Conservation (phyloP, 257 asterid genomes). For the Nicotiana benthamiana region DNA sequence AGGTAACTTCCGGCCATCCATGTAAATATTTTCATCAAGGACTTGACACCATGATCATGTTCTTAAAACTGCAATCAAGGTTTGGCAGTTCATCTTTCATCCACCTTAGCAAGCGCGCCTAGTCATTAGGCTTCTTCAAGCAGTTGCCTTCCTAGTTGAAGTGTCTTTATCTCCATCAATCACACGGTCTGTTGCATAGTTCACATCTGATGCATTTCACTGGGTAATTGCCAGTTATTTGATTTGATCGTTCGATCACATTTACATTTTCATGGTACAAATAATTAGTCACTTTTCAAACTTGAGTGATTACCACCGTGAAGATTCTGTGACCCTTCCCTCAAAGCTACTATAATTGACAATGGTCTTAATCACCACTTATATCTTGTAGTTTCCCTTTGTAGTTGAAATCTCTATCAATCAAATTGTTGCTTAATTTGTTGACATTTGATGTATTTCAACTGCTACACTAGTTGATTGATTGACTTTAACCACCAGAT, state of each 20-base stretch:
- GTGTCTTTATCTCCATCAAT: not conserved
- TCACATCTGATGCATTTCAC: not conserved
- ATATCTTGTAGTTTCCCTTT: not conserved
- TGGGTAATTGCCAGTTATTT: not conserved
- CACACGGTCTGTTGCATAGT: not conserved
- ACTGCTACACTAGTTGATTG: not conserved
- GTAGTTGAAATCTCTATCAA: not conserved
- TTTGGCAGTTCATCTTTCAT: not conserved
- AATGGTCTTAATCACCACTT: not conserved
- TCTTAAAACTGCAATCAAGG: not conserved
- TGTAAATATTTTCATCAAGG: not conserved
- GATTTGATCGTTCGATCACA: not conserved
- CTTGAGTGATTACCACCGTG: not conserved
- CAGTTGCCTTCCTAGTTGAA: slow-evolving; percentile 1
- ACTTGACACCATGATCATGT: not conserved
- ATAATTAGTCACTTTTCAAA: not conserved
- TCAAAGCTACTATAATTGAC: not conserved
- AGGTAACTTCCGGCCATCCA: not conserved
- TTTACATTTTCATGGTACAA: not conserved
- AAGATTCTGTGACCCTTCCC: not conserved
- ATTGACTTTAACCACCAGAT: not conserved
- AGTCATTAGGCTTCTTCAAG: not conserved
- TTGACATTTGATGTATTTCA: not conserved
- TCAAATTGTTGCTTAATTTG: not conserved
- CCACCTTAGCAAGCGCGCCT: not conserved